Base-by-base conservation (phyloP, 1,284 basidiomycete species). In the Leucoagaricus sp. region DNA sequence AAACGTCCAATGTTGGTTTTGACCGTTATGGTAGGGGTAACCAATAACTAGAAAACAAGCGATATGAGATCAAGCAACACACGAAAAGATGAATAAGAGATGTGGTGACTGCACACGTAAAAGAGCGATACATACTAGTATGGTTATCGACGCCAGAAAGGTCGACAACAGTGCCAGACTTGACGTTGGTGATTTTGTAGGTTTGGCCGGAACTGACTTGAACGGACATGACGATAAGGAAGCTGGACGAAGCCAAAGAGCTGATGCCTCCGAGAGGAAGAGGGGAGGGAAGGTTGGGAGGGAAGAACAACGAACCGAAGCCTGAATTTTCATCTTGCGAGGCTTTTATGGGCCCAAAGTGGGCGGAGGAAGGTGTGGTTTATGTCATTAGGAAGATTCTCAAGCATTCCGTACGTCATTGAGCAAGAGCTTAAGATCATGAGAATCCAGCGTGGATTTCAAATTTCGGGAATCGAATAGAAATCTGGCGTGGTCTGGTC, bases 1-100 rank as follows among this genome's bases (percentile, higher is more conserved):
- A 58, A 83, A 72, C 10, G 64, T 72, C 84, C 84, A 85, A 80
- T 84, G 49, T 25, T 86, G 84, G 61, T 84, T 85, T 5, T 67
- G 63, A 1, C 76, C 75, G 1, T 68, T 68, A 59, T 82, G 75
- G 42, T 62, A 64, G 2, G 69, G 65, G 58, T 68, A 84, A 3
- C 85, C 85, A 41, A 80, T 80, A 59, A 86, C 80, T 82, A 47
- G 17, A 29, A 45, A 8, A 26, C 21, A 25, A 25, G 19, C 42
- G 38, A 10, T 36, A 38, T 28, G 13, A 45, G 49, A 21, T 46
- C n/a, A 36, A 13, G 23, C 41, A 17, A 45, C n/a, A n/a, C n/a
- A n/a, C n/a, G n/a, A n/a, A n/a, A n/a, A n/a, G n/a, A n/a, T n/a
- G n/a, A n/a, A n/a, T n/a, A 34, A 40, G 31, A 17, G 57, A 10